Base-by-base conservation (phyloP, 306 rosid genomes). In the Quercus cerris region DNA sequence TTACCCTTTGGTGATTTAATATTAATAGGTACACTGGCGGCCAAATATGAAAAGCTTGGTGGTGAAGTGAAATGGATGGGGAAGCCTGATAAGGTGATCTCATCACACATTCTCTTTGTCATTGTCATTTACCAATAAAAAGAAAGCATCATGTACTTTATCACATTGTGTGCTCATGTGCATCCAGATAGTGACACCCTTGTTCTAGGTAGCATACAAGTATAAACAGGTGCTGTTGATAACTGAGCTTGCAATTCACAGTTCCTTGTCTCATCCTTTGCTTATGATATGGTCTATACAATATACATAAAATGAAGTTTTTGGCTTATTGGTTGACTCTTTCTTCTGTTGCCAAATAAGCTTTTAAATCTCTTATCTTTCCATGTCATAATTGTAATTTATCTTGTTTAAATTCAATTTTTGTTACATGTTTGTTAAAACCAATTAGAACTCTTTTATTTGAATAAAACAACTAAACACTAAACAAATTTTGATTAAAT, bases 51-150 rank as follows among this genome's bases (percentile, higher is more conserved):
- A 86, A 85, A 91, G 87, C 94, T 95, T 25, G 95, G 95, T 41
- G 99, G 99, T 81, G 97, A 93, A 89, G 99, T 95, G 52, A 90
- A 91, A 83, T 95, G 98, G 97, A 95, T 95, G 99, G 98, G 99
- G 86, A 95, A 93, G 83, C 99, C 99, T 78, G 91, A 86, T 66
- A 87, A 93, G 97, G 97, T 95, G 74, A 83, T 73, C 30, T 15
- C 75, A 15, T 76, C 28, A 52, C 71, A 51, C 73, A 49, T 67
- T 18, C 12, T 44, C 22, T 59, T 56, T 54, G 23, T 68, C 27
- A 25, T 72, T 78, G 28, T 73, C 18, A 14, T 70, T 38, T 38
- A 38, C 46, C 6, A 38, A 38, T 38, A 38, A 38, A 38, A 5
- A 6, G 46, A 38, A 38, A 38, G 6, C 30, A 5, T 59, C 78